Base-by-base conservation (phyloP, 495 filamentous ascomycete genomes). In the Talaromyces ruber region DNA sequence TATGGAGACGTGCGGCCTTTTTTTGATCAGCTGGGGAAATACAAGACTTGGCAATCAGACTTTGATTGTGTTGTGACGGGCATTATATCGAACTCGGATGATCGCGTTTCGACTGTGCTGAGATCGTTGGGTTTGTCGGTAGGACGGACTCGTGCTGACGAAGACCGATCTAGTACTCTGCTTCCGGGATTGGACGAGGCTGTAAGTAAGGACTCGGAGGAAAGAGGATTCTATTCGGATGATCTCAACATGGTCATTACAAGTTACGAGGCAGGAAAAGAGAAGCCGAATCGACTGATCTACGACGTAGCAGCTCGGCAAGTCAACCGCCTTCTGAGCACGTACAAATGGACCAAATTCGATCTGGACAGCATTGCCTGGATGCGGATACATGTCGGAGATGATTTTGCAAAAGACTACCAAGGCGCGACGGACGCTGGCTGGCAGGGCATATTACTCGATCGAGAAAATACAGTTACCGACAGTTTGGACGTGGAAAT, bases 21-120 rank as follows among this genome's bases (percentile, higher is more conserved):
- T 59, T 84, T 92, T 26, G 58, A 68, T 24, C 64, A 65, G 1
- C 64, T 90, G 58, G 21, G 47, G 34, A 24, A 32, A 1, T 70
- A 73, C 6, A 69, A 59, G 29, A 21, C 22, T 26, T 11, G 11
- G 8, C 21, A 59, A 14, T 61, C 62, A 26, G 29, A 53, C 29
- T 72, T 71, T 63, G 67, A 74, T 30, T 62, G 67, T 21, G 65
- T 87, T 2, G 64, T 86, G 8, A 66, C 89, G 0, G 90, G 90
- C 4, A 76, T 92, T 16, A 75, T 93, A 55, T 88, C 88, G 22
- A 94, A 93, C 69, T 92, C 89, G 1, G 90, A 94, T 67, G 84
- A 88, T 66, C 81, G 90, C 0, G 82, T 92, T 1, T 78, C 82
- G 7, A 68, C 68, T 12, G 80, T 93, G 9, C 68, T 93, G 11